Evolutionary conservation across 2,329 filamentous ascomycete genomes (phyloP), one percentile per base, ranked within the genome.

Genomic region (Erysiphe pulchra): DNA sequence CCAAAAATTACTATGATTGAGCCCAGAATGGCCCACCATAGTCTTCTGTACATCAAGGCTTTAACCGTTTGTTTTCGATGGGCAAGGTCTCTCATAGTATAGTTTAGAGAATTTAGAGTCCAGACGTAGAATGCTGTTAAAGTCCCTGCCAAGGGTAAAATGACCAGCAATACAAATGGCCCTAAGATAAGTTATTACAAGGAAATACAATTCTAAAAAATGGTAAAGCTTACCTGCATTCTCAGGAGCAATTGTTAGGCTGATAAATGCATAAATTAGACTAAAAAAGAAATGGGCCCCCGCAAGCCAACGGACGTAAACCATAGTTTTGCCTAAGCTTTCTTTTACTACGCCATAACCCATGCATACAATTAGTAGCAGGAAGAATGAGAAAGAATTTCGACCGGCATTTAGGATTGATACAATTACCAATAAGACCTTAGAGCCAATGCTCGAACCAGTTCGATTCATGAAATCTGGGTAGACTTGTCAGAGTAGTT

Each of bases 301-400:
- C 14, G 90, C 90, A 16, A 98, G 73, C 65, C 80, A 81, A 48
- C 90, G 82, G 39, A 94, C 86, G 55, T 82, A 87, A 52, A 87
- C 75, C 90, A 98, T 98, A 12, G 85, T 86, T 56, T 79, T 81
- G 47, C 90, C 90, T 4, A 98, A 71, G 2, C 80, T 84, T 2
- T 79, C 81, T 64, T 95, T 95, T 52, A 98, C 92, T 20, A 98
- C 92, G 54, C 90, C 90, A 56, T 98, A 98, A 31, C 90, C 90
- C 90, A 98, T 98, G 62, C 90, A 98, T 31, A 98, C 90, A 53
- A 98, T 95, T 45, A 98, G 75, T 9, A 98, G 71, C 44, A 98
- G 68, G 68, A 98, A 98, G 68, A 98, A 98, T 0, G 87, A 94
- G 60, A 98, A 95, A 0, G 87, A 94, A 62, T 95, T 98, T 51